Percentiles rank a stretch among this genome's conserved stretches.
Conservation (phyloP, 768 basidiomycete species). For the Cubamyces lactineus region DNA sequence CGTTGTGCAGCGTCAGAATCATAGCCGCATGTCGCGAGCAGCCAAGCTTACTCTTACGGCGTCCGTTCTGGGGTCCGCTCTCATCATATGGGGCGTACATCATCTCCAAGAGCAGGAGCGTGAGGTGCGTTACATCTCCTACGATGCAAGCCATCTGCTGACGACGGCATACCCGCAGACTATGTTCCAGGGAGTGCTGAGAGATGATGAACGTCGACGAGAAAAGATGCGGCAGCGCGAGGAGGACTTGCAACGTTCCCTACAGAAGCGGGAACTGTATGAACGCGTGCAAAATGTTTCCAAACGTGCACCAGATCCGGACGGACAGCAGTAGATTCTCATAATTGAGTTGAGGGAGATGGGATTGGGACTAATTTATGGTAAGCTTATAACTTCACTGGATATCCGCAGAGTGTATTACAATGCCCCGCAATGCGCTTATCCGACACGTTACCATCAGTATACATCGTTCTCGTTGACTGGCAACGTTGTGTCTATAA, state of each 20-base stretch:
- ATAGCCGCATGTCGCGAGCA: slow-evolving; percentile 54
- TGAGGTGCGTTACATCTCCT: slow-evolving; percentile 52
- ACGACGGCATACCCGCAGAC: slow-evolving; percentile 46
- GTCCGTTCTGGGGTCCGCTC: slow-evolving; percentile 61
- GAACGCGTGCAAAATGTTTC: slow-evolving; percentile 52
- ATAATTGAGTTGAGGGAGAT: neutral
- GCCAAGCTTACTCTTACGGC: slow-evolving; percentile 77
- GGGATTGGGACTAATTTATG: neutral
- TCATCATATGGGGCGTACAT: slow-evolving; percentile 90
- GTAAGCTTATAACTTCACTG: neutral
- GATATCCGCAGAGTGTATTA: neutral
- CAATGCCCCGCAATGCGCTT: too few relatives aligned
- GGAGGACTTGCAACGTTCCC: slow-evolving; percentile 62
- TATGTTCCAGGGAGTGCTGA: slow-evolving; percentile 90
- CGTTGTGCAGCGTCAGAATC: too few relatives aligned
- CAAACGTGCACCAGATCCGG: slow-evolving; percentile 4
- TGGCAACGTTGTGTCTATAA: neutral
- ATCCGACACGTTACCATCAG: too few relatives aligned
- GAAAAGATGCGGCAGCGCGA: slow-evolving; percentile 73
- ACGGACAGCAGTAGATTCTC: neutral
- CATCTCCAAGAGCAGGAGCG: slow-evolving; percentile 83
- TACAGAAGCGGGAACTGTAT: slow-evolving; percentile 65
- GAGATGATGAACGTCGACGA: slow-evolving; percentile 81
- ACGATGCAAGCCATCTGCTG: neutral
- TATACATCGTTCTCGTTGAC: too few relatives aligned